These are phyloP conservation scores for Kuraishia floccosa DNA, from an alignment of 805 yeast genomes.

Conservation along the genomic window DNA sequence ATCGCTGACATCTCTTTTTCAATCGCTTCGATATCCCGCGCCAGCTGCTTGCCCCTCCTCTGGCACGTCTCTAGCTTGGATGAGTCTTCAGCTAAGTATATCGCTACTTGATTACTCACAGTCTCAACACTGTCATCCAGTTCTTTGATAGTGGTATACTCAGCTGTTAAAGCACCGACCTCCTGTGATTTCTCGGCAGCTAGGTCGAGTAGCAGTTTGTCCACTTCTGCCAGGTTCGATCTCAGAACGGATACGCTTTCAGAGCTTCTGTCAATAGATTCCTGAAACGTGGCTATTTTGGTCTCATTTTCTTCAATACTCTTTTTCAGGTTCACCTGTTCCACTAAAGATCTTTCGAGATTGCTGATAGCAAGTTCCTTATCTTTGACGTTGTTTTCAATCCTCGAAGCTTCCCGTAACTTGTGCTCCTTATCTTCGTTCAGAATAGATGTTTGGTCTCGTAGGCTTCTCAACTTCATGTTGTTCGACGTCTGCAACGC, in stretches of 20 bases:
- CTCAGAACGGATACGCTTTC: conserved; percentile 1
- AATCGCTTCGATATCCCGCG: conserved; percentile 3
- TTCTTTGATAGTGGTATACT: neutral
- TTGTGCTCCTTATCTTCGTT: conserved; percentile 30
- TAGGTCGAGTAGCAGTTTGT: conserved; percentile 9
- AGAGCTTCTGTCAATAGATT: conserved; percentile 9
- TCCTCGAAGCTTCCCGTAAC: conserved; percentile 28
- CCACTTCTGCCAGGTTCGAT: conserved; percentile 8
- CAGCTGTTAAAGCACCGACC: neutral
- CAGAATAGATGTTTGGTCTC: conserved; percentile 21
- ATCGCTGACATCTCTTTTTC: conserved; percentile 11
- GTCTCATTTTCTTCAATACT: conserved; percentile 23
- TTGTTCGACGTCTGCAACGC: conserved; percentile 23
- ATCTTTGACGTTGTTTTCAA: conserved; percentile 44
- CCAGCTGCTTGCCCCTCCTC: conserved; percentile 7
- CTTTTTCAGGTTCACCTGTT: conserved; percentile 26
- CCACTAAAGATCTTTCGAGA: conserved; percentile 38
- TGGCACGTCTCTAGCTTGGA: conserved; percentile 5
- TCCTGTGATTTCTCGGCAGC: conserved; percentile 6
- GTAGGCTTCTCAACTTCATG: conserved; percentile 23
- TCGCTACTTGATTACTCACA: neutral
- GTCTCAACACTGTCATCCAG: neutral
- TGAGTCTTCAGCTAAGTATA: neutral
- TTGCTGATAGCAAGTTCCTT: conserved; percentile 38
- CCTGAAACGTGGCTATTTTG: conserved; percentile 13